Base-by-base conservation (phyloP, 768 basidiomycete genomes). In the Royoungia palumana region DNA sequence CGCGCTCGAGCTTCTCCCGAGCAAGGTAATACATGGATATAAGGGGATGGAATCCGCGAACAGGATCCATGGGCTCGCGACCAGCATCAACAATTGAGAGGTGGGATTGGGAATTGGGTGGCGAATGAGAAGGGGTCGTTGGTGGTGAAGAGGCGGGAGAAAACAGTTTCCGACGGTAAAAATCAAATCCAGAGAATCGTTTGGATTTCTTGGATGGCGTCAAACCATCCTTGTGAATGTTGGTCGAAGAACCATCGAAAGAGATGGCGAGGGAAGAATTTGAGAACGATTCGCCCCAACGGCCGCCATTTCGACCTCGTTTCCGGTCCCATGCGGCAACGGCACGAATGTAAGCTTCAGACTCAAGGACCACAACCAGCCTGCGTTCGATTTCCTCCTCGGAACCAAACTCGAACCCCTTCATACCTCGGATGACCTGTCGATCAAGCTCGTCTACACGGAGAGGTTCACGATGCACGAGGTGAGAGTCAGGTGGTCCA, bases 11-110 rank as follows among this genome's bases (percentile, higher is more conserved):
- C 76, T 97, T 98, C 74, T 99, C 96, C 45, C 91, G 77, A 5
- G 94, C 89, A 17, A 99, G 82, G 72, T 85, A 97, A 67, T 99
- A 99, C 72, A 99, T 97, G 25, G 94, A 92, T 39, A 98, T 79
- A 22, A 99, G 77, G 0, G 93, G 94, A 65, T 97, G 93, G 73
- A 92, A 99, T 2, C 94, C 96, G 46, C 81, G 74, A 13, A 92
- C 95, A 5, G 95, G 94, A 62, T 99, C 95, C 53, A 73, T 55
- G 11, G 76, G 77, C 51, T 84, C 72, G 50, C 74, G 76, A 45
- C 74, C 67, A 12, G 67, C 51, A 66, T 81, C 80, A 21, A 64
- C 57, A 44, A 80, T 70, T 21, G 78, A 75, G 6, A 82, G 70
- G 42, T 79, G 77, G 1, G 78, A 76, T 53, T 77, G 79, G 4